A percentile compares a stretch with the other conserved stretches of the same genome.
phyloP scores from a whole-genome alignment of 2,329 filamentous ascomycete species.

The Aureobasidium melanogenum region DNA sequence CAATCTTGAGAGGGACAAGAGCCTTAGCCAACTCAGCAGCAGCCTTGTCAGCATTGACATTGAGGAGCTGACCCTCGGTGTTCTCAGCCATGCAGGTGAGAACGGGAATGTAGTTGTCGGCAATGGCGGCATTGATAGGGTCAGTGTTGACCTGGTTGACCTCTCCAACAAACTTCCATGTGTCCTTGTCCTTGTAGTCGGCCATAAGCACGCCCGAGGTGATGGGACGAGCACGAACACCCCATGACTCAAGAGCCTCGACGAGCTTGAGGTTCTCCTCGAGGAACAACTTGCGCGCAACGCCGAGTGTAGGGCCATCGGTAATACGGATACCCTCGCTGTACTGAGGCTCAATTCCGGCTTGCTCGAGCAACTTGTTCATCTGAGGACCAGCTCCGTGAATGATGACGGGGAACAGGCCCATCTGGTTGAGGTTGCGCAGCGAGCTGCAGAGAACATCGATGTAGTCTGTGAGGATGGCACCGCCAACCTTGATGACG shows the following conservation, averaged over 20 bases:
- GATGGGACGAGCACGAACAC: constrained; percentile 80
- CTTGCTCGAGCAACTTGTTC: constrained; percentile 81
- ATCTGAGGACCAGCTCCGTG: constrained; percentile 93
- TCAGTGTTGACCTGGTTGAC: constrained; percentile 86
- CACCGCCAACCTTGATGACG: constrained; percentile 95
- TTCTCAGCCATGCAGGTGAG: constrained; percentile 96
- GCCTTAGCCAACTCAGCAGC: constrained; percentile 85
- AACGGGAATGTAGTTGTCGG: constrained; percentile 83
- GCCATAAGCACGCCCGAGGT: constrained; percentile 84
- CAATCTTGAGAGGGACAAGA: constrained; percentile 89
- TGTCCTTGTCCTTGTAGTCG: constrained; percentile 92
- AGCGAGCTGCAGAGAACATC: constrained; percentile 84
- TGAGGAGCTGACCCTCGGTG: constrained; percentile 81
- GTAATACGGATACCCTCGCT: constrained; percentile 95
- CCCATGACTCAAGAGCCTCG: constrained; percentile 80
- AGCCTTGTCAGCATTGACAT: constrained; percentile 96
- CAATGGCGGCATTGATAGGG: constrained; percentile 84
- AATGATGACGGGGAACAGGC: constrained; percentile 88
- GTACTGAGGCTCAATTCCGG: constrained; percentile 89
- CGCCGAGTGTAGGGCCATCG: constrained; percentile 84
- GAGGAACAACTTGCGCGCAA: constrained; percentile 86
- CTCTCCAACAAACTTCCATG: constrained; percentile 92
- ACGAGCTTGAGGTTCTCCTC: constrained; percentile 92
- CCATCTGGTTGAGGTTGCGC: constrained; percentile 88
- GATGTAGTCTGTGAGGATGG: constrained; percentile 88